phyloP scores from a whole-genome alignment of 1,284 basidiomycete species.

The Mixia osmundae region DNA sequence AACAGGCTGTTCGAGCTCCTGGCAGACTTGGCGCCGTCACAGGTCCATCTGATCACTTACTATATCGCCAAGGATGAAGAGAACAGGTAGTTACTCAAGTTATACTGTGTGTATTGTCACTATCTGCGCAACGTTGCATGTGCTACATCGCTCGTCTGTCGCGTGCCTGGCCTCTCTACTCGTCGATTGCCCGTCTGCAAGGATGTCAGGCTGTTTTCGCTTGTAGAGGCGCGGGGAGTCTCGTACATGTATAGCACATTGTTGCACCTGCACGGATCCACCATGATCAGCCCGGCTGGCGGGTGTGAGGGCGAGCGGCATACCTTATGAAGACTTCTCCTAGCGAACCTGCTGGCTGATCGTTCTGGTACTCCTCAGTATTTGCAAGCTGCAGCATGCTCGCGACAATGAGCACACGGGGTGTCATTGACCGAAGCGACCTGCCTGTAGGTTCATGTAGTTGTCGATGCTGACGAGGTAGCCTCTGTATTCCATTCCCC shows the following conservation, averaged over 20 bases:
- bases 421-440: constrained; percentile 15
- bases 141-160: constrained; percentile 7
- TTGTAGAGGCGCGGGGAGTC: too few species aligned
- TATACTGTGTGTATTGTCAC: constrained; percentile 4
- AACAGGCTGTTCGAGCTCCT: constrained; percentile 9
- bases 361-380: constrained; percentile 94
- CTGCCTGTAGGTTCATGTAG: constrained; percentile 96
- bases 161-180: too few species aligned
- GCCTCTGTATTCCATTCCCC: constrained; percentile 98
- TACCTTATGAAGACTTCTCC: constrained; percentile 97
- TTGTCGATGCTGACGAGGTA: constrained; percentile 96
- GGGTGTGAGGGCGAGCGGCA: constrained; percentile 17
- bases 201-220: too few species aligned
- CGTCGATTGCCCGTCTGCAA: too few species aligned
- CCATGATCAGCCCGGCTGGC: neutral
- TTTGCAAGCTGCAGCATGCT: constrained; percentile 51
- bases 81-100: constrained; percentile 2
- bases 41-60: constrained; percentile 13
- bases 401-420: constrained; percentile 1
- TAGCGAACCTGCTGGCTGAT: constrained; percentile 78
- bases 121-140: constrained; percentile 1
- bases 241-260: constrained; percentile 11
- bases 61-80: constrained; percentile 6
- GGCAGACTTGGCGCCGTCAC: constrained; percentile 9
- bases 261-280: constrained; percentile 6